Conservation (phyloP, 495 filamentous ascomycete genomes). For the Lasiosphaeria hispida region DNA sequence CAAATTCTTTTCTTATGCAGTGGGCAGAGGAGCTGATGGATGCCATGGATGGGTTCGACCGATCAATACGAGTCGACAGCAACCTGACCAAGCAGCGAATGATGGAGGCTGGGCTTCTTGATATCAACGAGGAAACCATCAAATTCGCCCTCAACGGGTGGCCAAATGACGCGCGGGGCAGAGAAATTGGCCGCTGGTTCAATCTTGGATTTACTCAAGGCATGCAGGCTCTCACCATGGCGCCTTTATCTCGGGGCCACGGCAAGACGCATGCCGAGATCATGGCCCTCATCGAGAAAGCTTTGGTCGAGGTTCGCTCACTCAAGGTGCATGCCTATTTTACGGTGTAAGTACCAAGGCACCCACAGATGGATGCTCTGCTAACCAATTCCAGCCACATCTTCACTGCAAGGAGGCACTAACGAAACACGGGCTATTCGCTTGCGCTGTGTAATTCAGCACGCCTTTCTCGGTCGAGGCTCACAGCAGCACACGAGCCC, state of each 20-base stretch:
- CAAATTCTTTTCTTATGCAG: constrained; percentile 47
- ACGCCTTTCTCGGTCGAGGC: no score
- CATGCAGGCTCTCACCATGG: constrained; percentile 70
- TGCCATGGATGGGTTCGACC: constrained; percentile 63
- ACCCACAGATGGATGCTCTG: neutral
- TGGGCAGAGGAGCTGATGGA: constrained; percentile 72
- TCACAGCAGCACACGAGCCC: no score
- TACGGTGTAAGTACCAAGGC: constrained; percentile 58
- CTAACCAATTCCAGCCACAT: constrained; percentile 27
- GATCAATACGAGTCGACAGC: constrained; percentile 65
- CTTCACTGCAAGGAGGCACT: constrained; percentile 29
- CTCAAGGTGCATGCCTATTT: constrained; percentile 64
- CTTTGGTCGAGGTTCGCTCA: constrained; percentile 67
- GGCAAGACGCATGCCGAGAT: constrained; percentile 67
- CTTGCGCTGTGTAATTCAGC: no score
- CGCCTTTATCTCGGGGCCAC: constrained; percentile 66
- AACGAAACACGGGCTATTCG: constrained; percentile 7
- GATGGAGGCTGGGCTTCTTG: constrained; percentile 72
- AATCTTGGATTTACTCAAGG: constrained; percentile 72
- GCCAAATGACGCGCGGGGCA: constrained; percentile 66
- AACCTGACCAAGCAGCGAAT: constrained; percentile 61
- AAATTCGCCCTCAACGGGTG: constrained; percentile 75
- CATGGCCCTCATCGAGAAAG: constrained; percentile 56
- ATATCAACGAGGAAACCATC: constrained; percentile 74
- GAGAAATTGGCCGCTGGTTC: constrained; percentile 80